Evolutionary conservation across 768 basidiomycete species (phyloP).

Genomic region (Auricularia sp.): DNA sequence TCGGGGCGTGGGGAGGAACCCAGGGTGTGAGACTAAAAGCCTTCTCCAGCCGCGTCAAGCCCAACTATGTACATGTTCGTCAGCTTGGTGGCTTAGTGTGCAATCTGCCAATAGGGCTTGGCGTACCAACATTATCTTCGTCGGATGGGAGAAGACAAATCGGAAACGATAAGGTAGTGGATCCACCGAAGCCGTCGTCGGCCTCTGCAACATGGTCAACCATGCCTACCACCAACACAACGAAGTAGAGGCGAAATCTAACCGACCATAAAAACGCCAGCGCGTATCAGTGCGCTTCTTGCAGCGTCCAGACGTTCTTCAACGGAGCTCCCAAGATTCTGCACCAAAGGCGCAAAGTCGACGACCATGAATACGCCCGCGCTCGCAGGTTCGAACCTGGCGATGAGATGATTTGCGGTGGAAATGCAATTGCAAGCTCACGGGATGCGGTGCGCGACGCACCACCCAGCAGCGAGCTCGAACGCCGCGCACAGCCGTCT

Average conservation of each 20-base stretch:
- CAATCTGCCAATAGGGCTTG: background rate
- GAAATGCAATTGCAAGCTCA: background rate
- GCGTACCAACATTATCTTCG: background rate
- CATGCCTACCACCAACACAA: background rate
- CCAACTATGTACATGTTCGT: background rate
- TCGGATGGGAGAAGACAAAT: background rate
- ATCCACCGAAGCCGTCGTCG: background rate
- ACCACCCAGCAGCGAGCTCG: background rate
- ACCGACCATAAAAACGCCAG: background rate
- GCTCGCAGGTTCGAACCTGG: background rate
- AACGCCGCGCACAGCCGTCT: background rate
- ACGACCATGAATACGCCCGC: background rate
- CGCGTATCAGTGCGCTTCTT: background rate
- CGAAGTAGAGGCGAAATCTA: background rate
- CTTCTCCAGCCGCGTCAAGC: background rate
- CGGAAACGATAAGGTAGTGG: background rate
- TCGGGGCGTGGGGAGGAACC: no score
- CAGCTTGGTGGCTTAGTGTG: background rate
- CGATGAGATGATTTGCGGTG: background rate
- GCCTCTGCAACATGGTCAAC: background rate
- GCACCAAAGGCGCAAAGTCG: background rate
- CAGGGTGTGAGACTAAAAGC: background rate
- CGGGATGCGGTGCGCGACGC: background rate
- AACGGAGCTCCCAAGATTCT: background rate
- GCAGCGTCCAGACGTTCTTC: background rate